phyloP scores from a whole-genome alignment of 139 green algal species.

The Mesotaenium endlicherianum region DNA sequence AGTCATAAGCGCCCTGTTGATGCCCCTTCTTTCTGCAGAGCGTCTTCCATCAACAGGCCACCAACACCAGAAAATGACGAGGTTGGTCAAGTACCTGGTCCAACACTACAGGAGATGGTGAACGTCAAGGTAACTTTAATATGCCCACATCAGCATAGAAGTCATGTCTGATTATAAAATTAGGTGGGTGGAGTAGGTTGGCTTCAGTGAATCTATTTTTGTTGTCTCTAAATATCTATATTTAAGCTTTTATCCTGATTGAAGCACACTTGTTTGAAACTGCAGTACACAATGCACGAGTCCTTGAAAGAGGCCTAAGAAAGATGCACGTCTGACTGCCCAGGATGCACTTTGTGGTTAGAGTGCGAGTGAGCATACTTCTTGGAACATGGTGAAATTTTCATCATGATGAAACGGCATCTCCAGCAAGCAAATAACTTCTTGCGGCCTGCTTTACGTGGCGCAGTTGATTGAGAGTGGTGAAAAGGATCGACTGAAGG shows the following conservation, averaged over 20 bases:
- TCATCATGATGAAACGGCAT: neutral
- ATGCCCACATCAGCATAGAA: neutral
- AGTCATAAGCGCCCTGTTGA: too few species aligned
- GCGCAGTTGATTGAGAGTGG: slow-evolving; percentile 47
- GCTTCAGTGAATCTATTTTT: neutral
- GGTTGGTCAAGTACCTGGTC: neutral
- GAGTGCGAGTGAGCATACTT: neutral
- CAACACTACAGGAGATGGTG: slow-evolving; percentile 3
- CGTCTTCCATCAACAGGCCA: slow-evolving; percentile 7
- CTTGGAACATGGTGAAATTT: neutral
- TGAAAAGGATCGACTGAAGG: slow-evolving; percentile 42
- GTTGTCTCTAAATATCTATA: slow-evolving; percentile 1
- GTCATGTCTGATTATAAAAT: neutral
- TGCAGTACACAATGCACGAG: neutral
- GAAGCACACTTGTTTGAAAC: neutral
- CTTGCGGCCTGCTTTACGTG: neutral
- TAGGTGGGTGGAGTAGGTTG: neutral
- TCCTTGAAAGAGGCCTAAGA: neutral
- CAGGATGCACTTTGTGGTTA: neutral
- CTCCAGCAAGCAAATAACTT: neutral
- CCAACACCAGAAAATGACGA: slow-evolving; percentile 15
- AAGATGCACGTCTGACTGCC: neutral
- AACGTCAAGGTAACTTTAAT: slow-evolving; percentile 27
- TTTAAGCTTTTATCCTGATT: neutral
- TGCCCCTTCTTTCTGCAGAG: neutral